Percentiles rank a stretch among this genome's conserved stretches.
Evolutionary conservation across 768 basidiomycete species (phyloP).

Genomic region (Lentinus brumalis): DNA sequence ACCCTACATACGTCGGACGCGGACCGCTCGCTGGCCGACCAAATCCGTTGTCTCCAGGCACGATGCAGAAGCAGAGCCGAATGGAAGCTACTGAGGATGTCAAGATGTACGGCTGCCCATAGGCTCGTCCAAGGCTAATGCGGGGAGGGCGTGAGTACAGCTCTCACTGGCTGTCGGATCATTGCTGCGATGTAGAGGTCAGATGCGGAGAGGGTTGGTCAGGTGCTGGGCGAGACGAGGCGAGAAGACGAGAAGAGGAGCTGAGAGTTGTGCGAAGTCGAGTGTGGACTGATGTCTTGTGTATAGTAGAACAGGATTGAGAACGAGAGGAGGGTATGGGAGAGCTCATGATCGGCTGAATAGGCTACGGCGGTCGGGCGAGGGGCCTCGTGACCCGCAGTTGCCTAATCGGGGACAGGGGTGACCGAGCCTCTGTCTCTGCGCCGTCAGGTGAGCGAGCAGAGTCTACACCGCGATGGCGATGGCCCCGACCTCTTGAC

Average conservation of each 20-base stretch:
- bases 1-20: not conserved
- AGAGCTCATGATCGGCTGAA: slow-evolving; percentile 11
- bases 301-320: slow-evolving; percentile 6
- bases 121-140: slow-evolving; percentile 13
- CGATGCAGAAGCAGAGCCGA: not conserved
- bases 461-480: slow-evolving; percentile 14
- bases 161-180: slow-evolving; percentile 7
- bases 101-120: slow-evolving; percentile 5
- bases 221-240: not conserved
- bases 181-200: slow-evolving; percentile 16
- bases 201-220: slow-evolving; percentile 5
- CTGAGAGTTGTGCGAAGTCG: not conserved
- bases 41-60: not conserved
- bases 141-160: slow-evolving; percentile 13
- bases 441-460: slow-evolving; percentile 21
- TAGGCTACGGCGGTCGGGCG: slow-evolving; percentile 8
- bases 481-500: not conserved
- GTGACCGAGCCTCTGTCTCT: slow-evolving; percentile 22
- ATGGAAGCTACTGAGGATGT: slow-evolving; percentile 3
- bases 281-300: slow-evolving; percentile 1
- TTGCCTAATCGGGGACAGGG: slow-evolving; percentile 22
- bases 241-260: slow-evolving; percentile 6
- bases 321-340: slow-evolving; percentile 1
- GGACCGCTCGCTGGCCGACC: slow-evolving; percentile 9
- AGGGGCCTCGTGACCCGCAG: slow-evolving; percentile 17